Base-by-base conservation (phyloP, 495 filamentous ascomycete genomes). In the Penicillium atrosanguineum region DNA sequence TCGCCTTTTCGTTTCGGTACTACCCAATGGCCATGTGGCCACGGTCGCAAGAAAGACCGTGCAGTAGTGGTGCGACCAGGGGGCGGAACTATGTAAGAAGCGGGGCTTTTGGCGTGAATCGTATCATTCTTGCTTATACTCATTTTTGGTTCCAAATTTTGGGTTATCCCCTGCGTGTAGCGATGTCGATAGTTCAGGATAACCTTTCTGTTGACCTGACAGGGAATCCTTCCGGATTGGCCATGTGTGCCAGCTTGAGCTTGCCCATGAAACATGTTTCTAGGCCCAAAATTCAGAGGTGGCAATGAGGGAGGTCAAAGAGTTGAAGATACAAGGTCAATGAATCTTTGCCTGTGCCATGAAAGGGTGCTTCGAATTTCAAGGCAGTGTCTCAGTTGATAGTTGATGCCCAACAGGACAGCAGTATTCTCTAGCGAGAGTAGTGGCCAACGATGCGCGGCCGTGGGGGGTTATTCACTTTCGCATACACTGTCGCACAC, bases 161-260 rank as follows among this genome's bases (percentile, higher is more conserved):
- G 40, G 52, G 48, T 48, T 28, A 23, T 23, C 23, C 2, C 23
- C 23, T 2, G 23, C 23, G 23, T 2, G 20, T 23, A 21, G 31
- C 39, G 38, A 31, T 7, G 16, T 31, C 52, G 29, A 55, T 55
- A 55, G 52, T 45, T 19, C 19, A 26, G 45, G 15, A 28, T 49
- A 55, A 40, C 52, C 37, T 49, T 29, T 46, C 23, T 18, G 3
- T 36, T 46, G 19, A 16, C 34, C 14, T 19, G 28, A 6, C 16
- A 15, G 38, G 38, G 38, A 5, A 40, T 40, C 15, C 38, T 8
- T 34, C 31, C 9, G 31, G 31, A 34, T 34, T 34, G 31, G 31
- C 9, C 31, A 11, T 1, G 1, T 14, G 31, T 34, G 11, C 9
- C 11, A 34, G 12, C 9, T 4, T 34, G 31, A 14, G 1, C 9